Conservation (phyloP, 805 yeast genomes). For the Nakazawaea ernobii region DNA sequence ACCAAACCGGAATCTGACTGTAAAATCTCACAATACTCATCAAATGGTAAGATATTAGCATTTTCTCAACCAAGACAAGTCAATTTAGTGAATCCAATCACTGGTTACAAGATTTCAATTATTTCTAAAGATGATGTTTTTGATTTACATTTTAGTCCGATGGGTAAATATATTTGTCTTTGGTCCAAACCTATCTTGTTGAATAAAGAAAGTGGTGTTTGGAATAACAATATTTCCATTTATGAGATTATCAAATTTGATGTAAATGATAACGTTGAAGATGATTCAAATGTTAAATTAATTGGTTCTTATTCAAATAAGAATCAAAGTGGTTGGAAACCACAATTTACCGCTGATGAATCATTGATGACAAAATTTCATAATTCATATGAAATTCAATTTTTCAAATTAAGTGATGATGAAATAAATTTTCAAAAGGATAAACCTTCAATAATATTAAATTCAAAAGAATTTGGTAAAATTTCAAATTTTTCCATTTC, state of each 20-base stretch:
- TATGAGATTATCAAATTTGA: conserved; percentile 46
- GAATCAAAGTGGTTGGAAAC: conserved; percentile 85
- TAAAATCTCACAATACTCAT: conserved; percentile 60
- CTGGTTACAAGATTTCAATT: conserved; percentile 39
- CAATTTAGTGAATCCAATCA: conserved; percentile 48
- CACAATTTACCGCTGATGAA: conserved; percentile 87
- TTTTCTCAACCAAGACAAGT: conserved; percentile 64
- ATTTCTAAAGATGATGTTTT: conserved; percentile 62
- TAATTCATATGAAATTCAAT: conserved; percentile 56
- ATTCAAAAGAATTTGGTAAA: conserved; percentile 46
- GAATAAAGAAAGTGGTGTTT: conserved; percentile 65
- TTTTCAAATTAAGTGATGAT: conserved; percentile 47
- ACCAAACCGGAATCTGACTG: conserved; percentile 37
- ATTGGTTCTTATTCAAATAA: conserved; percentile 66
- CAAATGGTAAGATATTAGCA: conserved; percentile 65
- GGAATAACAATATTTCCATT: conserved; percentile 73
- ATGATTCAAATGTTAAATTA: conserved; percentile 17
- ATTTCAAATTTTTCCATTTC: conserved; percentile 53
- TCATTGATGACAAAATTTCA: conserved; percentile 52
- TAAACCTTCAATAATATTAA: conserved; percentile 56
- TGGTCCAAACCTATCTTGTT: conserved; percentile 81
- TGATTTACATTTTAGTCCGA: conserved; percentile 85
- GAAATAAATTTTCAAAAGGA: conserved; percentile 29
- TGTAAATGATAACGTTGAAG: conserved; percentile 21
- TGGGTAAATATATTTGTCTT: conserved; percentile 73